These are phyloP conservation scores for Xylaria sp. DNA, from an alignment of 2,329 filamentous ascomycete species.

Conservation along the genomic window DNA sequence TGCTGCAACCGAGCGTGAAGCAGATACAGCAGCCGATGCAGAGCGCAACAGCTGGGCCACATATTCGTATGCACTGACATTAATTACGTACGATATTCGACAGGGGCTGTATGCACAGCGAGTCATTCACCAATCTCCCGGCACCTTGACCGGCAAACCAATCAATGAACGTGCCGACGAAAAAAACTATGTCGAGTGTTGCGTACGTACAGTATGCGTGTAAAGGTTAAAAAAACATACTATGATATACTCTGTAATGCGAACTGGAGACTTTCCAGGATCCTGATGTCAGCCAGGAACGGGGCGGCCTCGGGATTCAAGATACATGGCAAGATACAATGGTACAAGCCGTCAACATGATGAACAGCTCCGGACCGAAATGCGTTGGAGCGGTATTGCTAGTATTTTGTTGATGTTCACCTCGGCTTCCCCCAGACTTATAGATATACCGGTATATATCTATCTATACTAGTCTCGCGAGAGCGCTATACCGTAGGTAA, in stretches of 20 bases:
- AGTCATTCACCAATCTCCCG: slow-evolving; percentile 39
- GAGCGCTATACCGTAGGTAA: slow-evolving; percentile 7
- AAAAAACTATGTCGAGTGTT: slow-evolving; percentile 13
- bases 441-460: too few species aligned
- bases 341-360: background rate
- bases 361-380: background rate
- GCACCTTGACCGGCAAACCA: slow-evolving; percentile 35
- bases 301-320: slow-evolving; percentile 23
- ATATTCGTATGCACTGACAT: slow-evolving; percentile 35
- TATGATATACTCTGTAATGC: slow-evolving; percentile 6
- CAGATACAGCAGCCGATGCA: slow-evolving; percentile 25
- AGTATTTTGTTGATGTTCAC: slow-evolving; percentile 3
- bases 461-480: slow-evolving; percentile 10
- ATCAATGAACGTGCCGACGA: slow-evolving; percentile 27
- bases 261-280: slow-evolving; percentile 23
- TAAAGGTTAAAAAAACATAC: slow-evolving; percentile 2
- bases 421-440: slow-evolving; percentile 5
- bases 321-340: background rate
- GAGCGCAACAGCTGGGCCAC: slow-evolving; percentile 32
- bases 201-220: slow-evolving; percentile 21
- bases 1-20: slow-evolving; percentile 26
- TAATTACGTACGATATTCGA: slow-evolving; percentile 38
- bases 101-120: slow-evolving; percentile 37
- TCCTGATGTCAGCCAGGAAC: slow-evolving; percentile 24
- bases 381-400: slow-evolving; percentile 4